Evolutionary conservation across 73 alveolate species (phyloP), one percentile per base, ranked within the genome.

Genomic region (Urostyla sp.): DNA sequence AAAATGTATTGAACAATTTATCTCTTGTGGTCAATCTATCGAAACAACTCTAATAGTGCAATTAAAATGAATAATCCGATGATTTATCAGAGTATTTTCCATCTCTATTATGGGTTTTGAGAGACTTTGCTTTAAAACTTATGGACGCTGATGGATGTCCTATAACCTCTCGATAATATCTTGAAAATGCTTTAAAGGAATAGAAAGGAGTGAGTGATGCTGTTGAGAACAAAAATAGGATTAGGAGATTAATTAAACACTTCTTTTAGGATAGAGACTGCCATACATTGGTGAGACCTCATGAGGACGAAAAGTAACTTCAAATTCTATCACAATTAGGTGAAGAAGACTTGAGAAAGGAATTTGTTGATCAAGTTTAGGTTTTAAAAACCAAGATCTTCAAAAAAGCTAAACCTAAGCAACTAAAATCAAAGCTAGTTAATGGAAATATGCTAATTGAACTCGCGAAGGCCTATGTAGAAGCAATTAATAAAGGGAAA

Each of bases 51-150:
- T 82, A 93, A 87, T 76, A 72, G 77, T 80, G 85, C 78, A 84
- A 69, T 28, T 27, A 20, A n/a, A 66, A 58, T 31, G 85, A 51
- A 34, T 87, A 84, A 58, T 80, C 92, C 20, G 95, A 92, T 66
- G 96, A 92, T 60, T 76, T 92, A 45, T 84, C 94, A 1, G 95
- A 92, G 61, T 89, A 92, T 76, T 92, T 92, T 53, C 98, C 98
- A 23, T 78, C 91, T 45, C 95, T 97, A 83, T 79, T 97, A 13
- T 97, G 99, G 99, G 82, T 97, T 13, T 87, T 97, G 49, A 87
- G 99, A 63, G 99, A 97, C 83, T 97, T 97, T 80, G 85, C 97
- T 16, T 89, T 97, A 4, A 91, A 89, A 87, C 91, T 97, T 28
- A 92, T 76, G 51, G 98, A 95, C 80, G 75, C 66, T 53, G 86